Base-by-base conservation (phyloP, 352 stramenopile genomes). In the Phytophthora hybrid region DNA sequence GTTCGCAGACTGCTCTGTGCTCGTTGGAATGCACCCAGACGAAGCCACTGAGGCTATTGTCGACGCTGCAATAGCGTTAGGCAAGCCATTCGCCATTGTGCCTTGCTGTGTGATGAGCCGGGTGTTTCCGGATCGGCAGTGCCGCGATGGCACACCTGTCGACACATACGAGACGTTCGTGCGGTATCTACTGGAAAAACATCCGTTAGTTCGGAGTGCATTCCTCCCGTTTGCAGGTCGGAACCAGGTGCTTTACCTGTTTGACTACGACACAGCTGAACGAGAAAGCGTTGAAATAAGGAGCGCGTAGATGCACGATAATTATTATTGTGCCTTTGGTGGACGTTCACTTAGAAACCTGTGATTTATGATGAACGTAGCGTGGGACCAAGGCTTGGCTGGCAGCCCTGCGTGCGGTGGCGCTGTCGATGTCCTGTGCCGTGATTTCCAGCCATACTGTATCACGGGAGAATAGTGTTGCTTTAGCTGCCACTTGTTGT, bases 61-160 rank as follows among this genome's bases (percentile, higher is more conserved):
- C 1, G 91, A 99, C 74, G 84, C 90, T 29, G 96, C 96, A 19
- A 74, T 99, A 21, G 54, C 76, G 13, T 87, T 96, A 56, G 51
- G 77, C 10, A 98, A 98, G 62, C 93, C 96, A 0, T 99, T 99
- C 81, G 95, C 97, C 5, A 89, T 99, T 55, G 96, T 99, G 39
- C 97, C 97, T 19, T 99, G 97, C 63, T 99, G 97, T 69, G 96
- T 99, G 32, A 99, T 99, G 87, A 98, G 92, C 51, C 91, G 87
- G 1, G 76, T 97, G 57, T 99, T 99, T 79, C 93, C 92, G 0
- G 63, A 90, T 55, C 90, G 87, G 9, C 69, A 68, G 37, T 89
- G 80, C 52, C 76, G 61, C 29, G 83, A 93, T 67, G 87, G 85
- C 19, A 91, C 75, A 21, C 68, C 72, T 14, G 90, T 98, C 7